Conservation (phyloP, 352 stramenopile species). For the Phytophthora hybrid region DNA sequence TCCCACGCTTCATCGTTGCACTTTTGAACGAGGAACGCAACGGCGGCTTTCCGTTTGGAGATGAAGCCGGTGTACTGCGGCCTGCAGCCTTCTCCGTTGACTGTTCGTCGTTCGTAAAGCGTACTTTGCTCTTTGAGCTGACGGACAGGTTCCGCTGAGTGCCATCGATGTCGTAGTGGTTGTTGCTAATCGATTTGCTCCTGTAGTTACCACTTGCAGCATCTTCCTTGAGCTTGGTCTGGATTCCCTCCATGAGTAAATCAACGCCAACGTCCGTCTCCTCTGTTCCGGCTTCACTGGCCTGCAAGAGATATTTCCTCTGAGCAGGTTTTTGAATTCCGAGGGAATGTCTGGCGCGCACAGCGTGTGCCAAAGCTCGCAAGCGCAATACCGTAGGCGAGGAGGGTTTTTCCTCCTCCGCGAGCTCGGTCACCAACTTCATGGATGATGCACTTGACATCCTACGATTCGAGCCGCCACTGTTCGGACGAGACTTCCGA, state of each 20-base stretch:
- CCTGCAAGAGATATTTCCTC: slow-evolving; percentile 52
- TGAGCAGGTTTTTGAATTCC: slow-evolving; percentile 40
- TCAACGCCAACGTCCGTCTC: slow-evolving; percentile 53
- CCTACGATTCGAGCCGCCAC: slow-evolving; percentile 12
- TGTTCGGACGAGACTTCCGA: slow-evolving; percentile 24
- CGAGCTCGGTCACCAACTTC: slow-evolving; percentile 20
- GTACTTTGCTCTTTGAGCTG: slow-evolving; percentile 21
- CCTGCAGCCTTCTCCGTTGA: not conserved
- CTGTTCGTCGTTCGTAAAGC: slow-evolving; percentile 18
- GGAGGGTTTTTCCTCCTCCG: slow-evolving; percentile 28
- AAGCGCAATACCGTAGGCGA: slow-evolving; percentile 56
- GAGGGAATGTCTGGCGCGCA: slow-evolving; percentile 63
- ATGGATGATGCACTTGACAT: slow-evolving; percentile 18
- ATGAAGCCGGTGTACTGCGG: not conserved
- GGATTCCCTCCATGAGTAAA: slow-evolving; percentile 39
- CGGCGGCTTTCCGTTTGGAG: slow-evolving; percentile 7
- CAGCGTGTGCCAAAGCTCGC: slow-evolving; percentile 55
- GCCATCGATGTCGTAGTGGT: not conserved
- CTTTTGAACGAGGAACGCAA: slow-evolving; percentile 17
- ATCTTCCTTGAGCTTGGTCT: slow-evolving; percentile 46
- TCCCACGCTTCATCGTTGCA: slow-evolving; percentile 21
- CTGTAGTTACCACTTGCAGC: slow-evolving; percentile 9
- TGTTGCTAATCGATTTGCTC: slow-evolving; percentile 14
- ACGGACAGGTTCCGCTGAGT: not conserved
- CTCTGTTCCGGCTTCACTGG: slow-evolving; percentile 47